phyloP scores from a whole-genome alignment of 2,329 filamentous ascomycete species.

The Cladosporium sp. region DNA sequence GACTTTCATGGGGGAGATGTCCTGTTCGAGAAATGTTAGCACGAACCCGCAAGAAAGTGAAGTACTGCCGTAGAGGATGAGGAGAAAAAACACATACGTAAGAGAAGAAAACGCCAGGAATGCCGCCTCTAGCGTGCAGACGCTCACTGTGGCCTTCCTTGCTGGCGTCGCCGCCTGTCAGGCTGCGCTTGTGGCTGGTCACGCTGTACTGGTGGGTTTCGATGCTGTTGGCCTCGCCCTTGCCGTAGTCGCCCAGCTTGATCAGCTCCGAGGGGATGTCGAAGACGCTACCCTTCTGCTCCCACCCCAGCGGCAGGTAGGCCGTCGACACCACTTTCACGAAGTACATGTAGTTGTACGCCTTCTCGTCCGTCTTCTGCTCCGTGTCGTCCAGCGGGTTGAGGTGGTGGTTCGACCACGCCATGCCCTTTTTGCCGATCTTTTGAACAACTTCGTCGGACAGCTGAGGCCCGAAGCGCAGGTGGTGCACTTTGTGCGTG shows the following conservation, averaged over 20 bases:
- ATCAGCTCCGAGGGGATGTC: slow-evolving; percentile 45
- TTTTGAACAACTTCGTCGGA: slow-evolving; percentile 68
- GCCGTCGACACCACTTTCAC: slow-evolving; percentile 97
- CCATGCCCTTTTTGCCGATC: slow-evolving; percentile 51
- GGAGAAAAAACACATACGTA: slow-evolving; percentile 61
- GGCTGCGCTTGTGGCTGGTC: slow-evolving; percentile 88
- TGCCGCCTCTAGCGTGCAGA: slow-evolving; percentile 82
- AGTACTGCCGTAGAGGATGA: background rate
- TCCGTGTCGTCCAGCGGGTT: slow-evolving; percentile 82
- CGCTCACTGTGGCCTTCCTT: slow-evolving; percentile 90
- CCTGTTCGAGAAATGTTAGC: slow-evolving; percentile 34
- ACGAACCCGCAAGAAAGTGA: background rate
- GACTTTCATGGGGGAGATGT: slow-evolving; percentile 99
- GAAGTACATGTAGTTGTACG: slow-evolving; percentile 99
- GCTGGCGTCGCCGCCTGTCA: slow-evolving; percentile 77
- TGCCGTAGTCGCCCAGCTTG: slow-evolving; percentile 66
- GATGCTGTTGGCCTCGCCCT: slow-evolving; percentile 69
- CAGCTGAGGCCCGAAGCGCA: slow-evolving; percentile 90
- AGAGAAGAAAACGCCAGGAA: slow-evolving; percentile 97
- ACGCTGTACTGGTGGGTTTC: slow-evolving; percentile 99
- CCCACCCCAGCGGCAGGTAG: slow-evolving; percentile 89
- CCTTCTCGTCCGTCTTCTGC: slow-evolving; percentile 74
- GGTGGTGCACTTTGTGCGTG: slow-evolving; percentile 78
- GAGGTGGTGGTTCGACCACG: slow-evolving; percentile 84
- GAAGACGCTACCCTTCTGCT: slow-evolving; percentile 49